Base-by-base conservation (phyloP, 805 yeast species). In the Nakazawaea holstii region DNA sequence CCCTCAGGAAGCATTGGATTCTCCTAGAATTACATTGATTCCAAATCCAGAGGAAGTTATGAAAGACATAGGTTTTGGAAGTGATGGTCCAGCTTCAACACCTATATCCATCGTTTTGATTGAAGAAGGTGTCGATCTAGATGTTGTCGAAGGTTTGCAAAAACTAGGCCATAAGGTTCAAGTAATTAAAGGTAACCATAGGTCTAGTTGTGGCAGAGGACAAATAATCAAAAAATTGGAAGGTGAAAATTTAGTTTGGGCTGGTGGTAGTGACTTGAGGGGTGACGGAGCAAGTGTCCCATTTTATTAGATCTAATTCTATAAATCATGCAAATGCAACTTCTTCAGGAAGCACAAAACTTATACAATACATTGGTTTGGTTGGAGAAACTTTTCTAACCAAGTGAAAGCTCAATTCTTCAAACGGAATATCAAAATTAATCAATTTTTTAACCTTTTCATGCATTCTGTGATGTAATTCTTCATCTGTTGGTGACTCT, bases 301-400 rank as follows among this genome's bases (percentile, higher is more conserved):
- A 5, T 65, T 70, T 48, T 49, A 73, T 15, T 73, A 55, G 44
- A 40, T 5, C 33, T 4, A 36, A 17, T 11, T 43, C 13, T 41
- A 33, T 7, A 24, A 30, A 24, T 14, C 14, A 31, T 5, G 33
- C 39, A 45, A 82, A 82, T 7, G 86, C 88, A 45, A 84, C 80
- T 49, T 74, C 79, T 54, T 71, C 73, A 0, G 95, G 95, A 30
- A 94, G 71, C 57, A 65, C 64, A 65, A 91, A 91, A 6, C 90
- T 72, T 3, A 89, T 86, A 66, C 97, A 89, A 61, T 79, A 91
- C 99, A 94, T 94, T 31, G 92, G 92, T 60, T 94, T 94, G 6
- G 97, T 88, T 4, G 99, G 99, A 1, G 99, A 92, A 7, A 94
- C 99, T 61, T 82, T 84, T 60, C 99, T 80, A 8, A 94, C 99